Percentiles rank a stretch among this genome's conserved stretches.
These are phyloP conservation scores for Kurtzmaniella natalensis DNA, from an alignment of 1,139 yeast species.

Conservation along the genomic window DNA sequence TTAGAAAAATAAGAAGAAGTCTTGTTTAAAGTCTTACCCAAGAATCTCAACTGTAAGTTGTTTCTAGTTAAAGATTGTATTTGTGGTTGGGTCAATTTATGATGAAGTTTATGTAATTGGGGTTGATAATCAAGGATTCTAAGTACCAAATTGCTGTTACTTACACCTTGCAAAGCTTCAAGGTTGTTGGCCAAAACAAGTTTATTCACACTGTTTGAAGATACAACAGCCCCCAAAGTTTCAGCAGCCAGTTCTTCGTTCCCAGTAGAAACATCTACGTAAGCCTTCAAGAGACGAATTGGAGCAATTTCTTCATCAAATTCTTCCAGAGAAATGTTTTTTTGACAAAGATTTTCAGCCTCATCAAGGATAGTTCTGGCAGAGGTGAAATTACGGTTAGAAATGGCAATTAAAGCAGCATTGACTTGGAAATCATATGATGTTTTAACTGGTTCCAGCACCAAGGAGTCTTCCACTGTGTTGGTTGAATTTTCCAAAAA, in stretches of 20 bases:
- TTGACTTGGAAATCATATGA: slow-evolving; percentile 53
- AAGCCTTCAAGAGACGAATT: slow-evolving; percentile 67
- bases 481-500: slow-evolving; percentile 9
- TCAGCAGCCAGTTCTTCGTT: slow-evolving; percentile 37
- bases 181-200: slow-evolving; percentile 33
- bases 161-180: slow-evolving; percentile 11
- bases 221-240: slow-evolving; percentile 23
- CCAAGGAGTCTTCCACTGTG: slow-evolving; percentile 4
- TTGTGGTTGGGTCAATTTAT: slow-evolving; percentile 44
- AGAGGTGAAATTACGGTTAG: slow-evolving; percentile 34
- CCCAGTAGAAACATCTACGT: slow-evolving; percentile 50
- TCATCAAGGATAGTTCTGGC: slow-evolving; percentile 47
- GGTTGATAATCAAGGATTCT: slow-evolving; percentile 43
- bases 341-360: slow-evolving; percentile 35
- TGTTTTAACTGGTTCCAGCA: slow-evolving; percentile 11
- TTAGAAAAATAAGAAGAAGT: slow-evolving; percentile 21
- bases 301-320: slow-evolving; percentile 52
- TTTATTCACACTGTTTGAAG: slow-evolving; percentile 29
- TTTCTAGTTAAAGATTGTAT: slow-evolving; percentile 38
- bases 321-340: slow-evolving; percentile 41
- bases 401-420: slow-evolving; percentile 53
- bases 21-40: slow-evolving; percentile 32
- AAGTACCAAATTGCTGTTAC: slow-evolving; percentile 21
- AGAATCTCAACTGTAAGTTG: slow-evolving; percentile 36
- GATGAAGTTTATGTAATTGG: slow-evolving; percentile 27